A percentile compares a stretch with the other conserved stretches of the same genome.
Evolutionary conservation across 306 rosid genomes (phyloP).

Genomic region (Macrotyloma uniflorum): DNA sequence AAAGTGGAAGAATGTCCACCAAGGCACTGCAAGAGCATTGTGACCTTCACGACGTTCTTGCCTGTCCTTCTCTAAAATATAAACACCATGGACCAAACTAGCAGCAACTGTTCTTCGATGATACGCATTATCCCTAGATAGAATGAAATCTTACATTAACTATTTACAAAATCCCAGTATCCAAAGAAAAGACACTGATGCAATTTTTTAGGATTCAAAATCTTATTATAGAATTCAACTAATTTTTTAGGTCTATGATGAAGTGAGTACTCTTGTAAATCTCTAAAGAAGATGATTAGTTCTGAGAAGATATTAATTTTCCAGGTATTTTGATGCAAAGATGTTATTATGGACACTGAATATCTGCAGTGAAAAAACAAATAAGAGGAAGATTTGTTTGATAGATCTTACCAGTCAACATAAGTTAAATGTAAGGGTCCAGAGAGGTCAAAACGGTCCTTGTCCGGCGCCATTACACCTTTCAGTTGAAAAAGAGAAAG

Average conservation of each 20-base stretch:
- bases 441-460: slow-evolving; percentile 66
- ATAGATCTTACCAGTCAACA: slow-evolving; percentile 70
- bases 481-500: neutral
- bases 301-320: neutral
- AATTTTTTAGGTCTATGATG: neutral
- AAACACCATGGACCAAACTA: slow-evolving; percentile 88
- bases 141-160: slow-evolving; percentile 5
- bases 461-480: slow-evolving; percentile 67
- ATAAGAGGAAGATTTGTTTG: neutral
- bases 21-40: slow-evolving; percentile 76
- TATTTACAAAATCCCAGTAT: slow-evolving; percentile 11
- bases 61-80: slow-evolving; percentile 72
- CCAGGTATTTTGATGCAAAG: neutral
- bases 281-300: neutral
- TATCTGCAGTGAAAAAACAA: neutral
- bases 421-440: slow-evolving; percentile 81
- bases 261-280: neutral
- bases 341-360: neutral
- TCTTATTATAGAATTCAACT: neutral
- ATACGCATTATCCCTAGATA: slow-evolving; percentile 62
- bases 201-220: slow-evolving; percentile 2
- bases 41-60: slow-evolving; percentile 64
- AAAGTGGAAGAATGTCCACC: slow-evolving; percentile 88
- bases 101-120: slow-evolving; percentile 81
- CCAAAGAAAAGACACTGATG: neutral